Evolutionary conservation across 2,329 filamentous ascomycete species (phyloP), one percentile per base, ranked within the genome.

Genomic region (Alternaria infectoria): DNA sequence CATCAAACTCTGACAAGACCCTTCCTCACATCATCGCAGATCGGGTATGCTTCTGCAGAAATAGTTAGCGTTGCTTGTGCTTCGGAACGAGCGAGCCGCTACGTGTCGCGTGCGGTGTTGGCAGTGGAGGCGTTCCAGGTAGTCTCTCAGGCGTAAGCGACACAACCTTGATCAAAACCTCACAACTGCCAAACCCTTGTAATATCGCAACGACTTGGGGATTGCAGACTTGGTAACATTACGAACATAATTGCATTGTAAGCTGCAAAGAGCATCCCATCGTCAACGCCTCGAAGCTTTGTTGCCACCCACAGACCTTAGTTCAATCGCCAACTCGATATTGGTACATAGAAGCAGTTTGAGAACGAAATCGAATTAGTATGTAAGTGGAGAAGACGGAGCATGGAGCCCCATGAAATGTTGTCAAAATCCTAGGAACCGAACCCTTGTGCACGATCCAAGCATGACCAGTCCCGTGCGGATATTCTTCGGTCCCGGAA

Each of bases 21-120:
- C 50, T 45, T 47, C 15, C 32, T 56, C 54, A 46, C 43, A 44
- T 67, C 59, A 52, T 59, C 23, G 49, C 49, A 52, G 49, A 55
- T 55, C 62, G 43, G 57, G 46, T 52, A 52, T 51, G 21, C 54
- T 64, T 58, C 15, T 58, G 46, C 61, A 63, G 40, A 63, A 47
- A 32, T 19, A 49, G 62, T 54, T 61, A 67, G 58, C n/a, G 43
- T n/a, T 47, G 47, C 50, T 36, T 50, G 45, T 62, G 50, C 62
- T 51, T 57, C 51, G 59, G 32, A 52, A 52, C 21, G 50, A 51
- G 23, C 51, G 64, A 60, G 57, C 57, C 57, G 57, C 61, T 40
- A 43, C 51, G 54, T 59, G 59, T 62, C 55, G 62, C 57, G 36
- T 62, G 59, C 47, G 45, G 17, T 49, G 21, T n/a, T 47, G 45